Base-by-base conservation (phyloP, 2,329 filamentous ascomycete genomes). In the Penicillium sp. region DNA sequence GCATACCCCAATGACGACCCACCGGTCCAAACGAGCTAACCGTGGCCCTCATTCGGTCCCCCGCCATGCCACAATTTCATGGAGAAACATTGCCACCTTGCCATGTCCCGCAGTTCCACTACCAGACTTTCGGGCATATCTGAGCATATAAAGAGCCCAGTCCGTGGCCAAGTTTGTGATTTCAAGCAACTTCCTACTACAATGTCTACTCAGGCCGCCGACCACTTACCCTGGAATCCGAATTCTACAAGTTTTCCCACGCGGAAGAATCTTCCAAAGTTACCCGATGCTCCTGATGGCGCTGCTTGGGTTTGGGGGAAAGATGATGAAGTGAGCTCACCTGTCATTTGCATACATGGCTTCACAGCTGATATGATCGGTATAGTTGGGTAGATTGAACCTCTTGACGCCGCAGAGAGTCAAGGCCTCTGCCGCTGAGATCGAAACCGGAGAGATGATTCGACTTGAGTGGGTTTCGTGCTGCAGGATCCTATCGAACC, bases 251-350 rank as follows among this genome's bases (percentile, higher is more conserved):
- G 68, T 14, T 83, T 86, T 48, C 83, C 83, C 0, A 76, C 75
- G 1, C 72, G 81, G 13, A 78, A 79, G 49, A 78, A 85, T 47
- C 72, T 85, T 4, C 81, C 81, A 18, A 61, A 69, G 18, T 75
- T 84, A 36, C 69, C 77, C 1, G 79, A 78, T 32, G 81, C 81
- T 2, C 83, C 82, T 0, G 72, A 79, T 16, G 80, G 76, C 27
- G 81, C 83, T 16, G 82, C 82, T 16, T 86, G 83, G 83, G 79
- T 84, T 24, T 85, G 83, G 83, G 83, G 83, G 11, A 73, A 80
- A 39, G 73, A 83, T 63, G 82, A 84, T 60, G 71, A 76, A 58
- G 76, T 82, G 9, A n/a, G 45, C 34, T 3, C 10, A 13, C 11
- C 14, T 27, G 3, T 14, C 9, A 34, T 16, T 27, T 36, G 1